These are phyloP conservation scores for Emericellopsis atlantica DNA, from an alignment of 2,329 filamentous ascomycete genomes.

Conservation along the genomic window DNA sequence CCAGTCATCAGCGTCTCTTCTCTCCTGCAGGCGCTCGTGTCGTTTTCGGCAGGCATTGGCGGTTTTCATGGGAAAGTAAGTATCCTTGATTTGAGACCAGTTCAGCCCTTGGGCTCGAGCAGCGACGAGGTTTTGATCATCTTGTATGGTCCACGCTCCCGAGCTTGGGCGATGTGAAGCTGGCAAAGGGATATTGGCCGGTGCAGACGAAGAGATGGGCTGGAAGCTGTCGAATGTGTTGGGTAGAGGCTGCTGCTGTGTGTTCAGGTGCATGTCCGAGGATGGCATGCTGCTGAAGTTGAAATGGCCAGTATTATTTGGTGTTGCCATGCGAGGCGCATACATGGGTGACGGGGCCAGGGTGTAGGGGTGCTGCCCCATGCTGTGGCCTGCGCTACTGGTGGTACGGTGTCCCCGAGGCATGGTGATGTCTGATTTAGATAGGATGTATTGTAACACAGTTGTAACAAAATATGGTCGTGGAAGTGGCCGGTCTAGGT, in stretches of 20 bases:
- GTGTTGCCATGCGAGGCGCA: constrained; percentile 25
- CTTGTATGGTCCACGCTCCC: constrained; percentile 58
- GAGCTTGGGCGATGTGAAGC: constrained; percentile 41
- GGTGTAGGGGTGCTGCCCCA: constrained; percentile 8
- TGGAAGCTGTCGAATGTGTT: constrained; percentile 25
- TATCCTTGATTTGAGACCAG: constrained; percentile 69
- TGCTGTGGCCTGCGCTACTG: neutral
- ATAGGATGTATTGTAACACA: too few species aligned
- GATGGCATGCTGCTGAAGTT: constrained; percentile 26
- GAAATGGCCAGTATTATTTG: constrained; percentile 7
- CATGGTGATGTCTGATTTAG: neutral
- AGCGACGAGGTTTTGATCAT: constrained; percentile 61
- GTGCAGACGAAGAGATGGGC: constrained; percentile 13
- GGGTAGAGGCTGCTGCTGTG: constrained; percentile 7
- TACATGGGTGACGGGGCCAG: constrained; percentile 29
- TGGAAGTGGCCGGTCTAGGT: too few species aligned
- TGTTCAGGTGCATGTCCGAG: constrained; percentile 10
- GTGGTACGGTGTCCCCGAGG: constrained; percentile 2
- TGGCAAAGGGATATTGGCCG: constrained; percentile 12
- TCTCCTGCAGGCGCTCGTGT: constrained; percentile 73
- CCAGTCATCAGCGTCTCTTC: constrained; percentile 64
- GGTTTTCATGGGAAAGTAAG: constrained; percentile 66
- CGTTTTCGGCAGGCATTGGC: constrained; percentile 81
- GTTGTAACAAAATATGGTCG: too few species aligned
- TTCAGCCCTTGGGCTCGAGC: constrained; percentile 67